These are phyloP conservation scores for Sphaerostilbella broomeana DNA, from an alignment of 2,329 filamentous ascomycete genomes.

Conservation along the genomic window DNA sequence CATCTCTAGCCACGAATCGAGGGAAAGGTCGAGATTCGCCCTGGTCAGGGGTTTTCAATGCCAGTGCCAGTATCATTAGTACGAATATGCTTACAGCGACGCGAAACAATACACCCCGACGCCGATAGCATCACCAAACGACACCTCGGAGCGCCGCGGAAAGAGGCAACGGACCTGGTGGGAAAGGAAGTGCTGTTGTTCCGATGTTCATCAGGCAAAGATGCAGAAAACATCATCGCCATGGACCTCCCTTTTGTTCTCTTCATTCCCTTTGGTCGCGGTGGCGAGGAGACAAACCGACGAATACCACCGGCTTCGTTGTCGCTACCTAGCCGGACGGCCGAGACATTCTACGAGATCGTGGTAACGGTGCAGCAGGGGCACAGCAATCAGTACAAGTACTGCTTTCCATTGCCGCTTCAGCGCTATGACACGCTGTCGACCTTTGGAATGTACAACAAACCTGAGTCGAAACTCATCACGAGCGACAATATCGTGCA, in stretches of 20 bases:
- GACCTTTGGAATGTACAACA: conserved; percentile 99
- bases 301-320: conserved; percentile 88
- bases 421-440: conserved; percentile 93
- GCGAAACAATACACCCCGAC: conserved; percentile 93
- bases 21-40: conserved; percentile 94
- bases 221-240: conserved; percentile 80
- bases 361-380: conserved; percentile 95
- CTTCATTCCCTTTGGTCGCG: conserved; percentile 91
- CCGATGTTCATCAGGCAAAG: conserved; percentile 74
- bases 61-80: conserved; percentile 89
- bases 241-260: conserved; percentile 98
- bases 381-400: conserved; percentile 78
- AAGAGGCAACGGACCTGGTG: conserved; percentile 86
- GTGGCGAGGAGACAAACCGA: conserved; percentile 81
- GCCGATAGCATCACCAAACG: conserved; percentile 92
- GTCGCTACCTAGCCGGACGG: conserved; percentile 84
- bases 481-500: conserved; percentile 88
- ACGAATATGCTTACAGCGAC: conserved; percentile 85
- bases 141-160: conserved; percentile 80
- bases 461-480: conserved; percentile 79
- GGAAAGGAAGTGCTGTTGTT: conserved; percentile 94
- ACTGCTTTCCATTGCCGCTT: conserved; percentile 83
- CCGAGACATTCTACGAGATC: conserved; percentile 94
- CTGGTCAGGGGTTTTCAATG: conserved; percentile 75
- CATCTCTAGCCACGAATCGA: conserved; percentile 77